Percentiles rank a stretch among this genome's conserved stretches.
These are phyloP conservation scores for Onygenales sp. DNA, from an alignment of 2,329 filamentous ascomycete species.

Conservation along the genomic window DNA sequence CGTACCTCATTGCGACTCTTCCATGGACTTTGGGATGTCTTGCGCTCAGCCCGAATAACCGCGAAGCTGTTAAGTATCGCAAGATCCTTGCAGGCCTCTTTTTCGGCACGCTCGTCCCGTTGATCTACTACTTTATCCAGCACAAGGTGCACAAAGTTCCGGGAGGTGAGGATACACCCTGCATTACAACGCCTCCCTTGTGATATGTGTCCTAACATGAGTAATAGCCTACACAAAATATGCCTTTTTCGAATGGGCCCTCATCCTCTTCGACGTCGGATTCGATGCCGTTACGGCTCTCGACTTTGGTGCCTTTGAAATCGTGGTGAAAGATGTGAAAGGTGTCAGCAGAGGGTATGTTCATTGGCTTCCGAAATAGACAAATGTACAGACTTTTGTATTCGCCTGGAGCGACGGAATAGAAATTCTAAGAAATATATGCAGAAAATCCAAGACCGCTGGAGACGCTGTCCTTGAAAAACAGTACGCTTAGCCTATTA, in stretches of 20 bases:
- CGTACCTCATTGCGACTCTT: conserved; percentile 85
- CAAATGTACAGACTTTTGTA: conserved; percentile 44
- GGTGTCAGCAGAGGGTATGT: conserved; percentile 97
- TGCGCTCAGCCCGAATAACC: conserved; percentile 75
- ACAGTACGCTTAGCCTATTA: conserved; percentile 49
- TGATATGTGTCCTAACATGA: conserved; percentile 12
- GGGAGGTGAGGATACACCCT: conserved; percentile 57
- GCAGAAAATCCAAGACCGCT: conserved; percentile 42
- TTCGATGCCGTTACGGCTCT: conserved; percentile 92
- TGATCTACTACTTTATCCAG: conserved; percentile 97
- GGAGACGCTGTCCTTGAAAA: conserved; percentile 53
- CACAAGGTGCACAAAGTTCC: conserved; percentile 93
- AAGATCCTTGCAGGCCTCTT: conserved; percentile 77
- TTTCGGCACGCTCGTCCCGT: conserved; percentile 79
- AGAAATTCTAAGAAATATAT: conserved; percentile 26
- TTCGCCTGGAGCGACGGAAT: conserved; percentile 25
- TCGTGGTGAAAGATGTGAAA: conserved; percentile 80
- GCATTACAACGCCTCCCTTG: background rate
- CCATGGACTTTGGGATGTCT: conserved; percentile 94
- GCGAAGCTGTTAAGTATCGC: conserved; percentile 73
- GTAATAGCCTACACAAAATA: conserved; percentile 84
- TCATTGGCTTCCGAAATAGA: conserved; percentile 84
- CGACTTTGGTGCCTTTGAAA: conserved; percentile 82
- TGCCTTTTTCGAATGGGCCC: conserved; percentile 93
- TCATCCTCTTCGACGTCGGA: conserved; percentile 88